These are phyloP conservation scores for Cucumis hystrix DNA, from an alignment of 306 rosid genomes.

Conservation along the genomic window DNA sequence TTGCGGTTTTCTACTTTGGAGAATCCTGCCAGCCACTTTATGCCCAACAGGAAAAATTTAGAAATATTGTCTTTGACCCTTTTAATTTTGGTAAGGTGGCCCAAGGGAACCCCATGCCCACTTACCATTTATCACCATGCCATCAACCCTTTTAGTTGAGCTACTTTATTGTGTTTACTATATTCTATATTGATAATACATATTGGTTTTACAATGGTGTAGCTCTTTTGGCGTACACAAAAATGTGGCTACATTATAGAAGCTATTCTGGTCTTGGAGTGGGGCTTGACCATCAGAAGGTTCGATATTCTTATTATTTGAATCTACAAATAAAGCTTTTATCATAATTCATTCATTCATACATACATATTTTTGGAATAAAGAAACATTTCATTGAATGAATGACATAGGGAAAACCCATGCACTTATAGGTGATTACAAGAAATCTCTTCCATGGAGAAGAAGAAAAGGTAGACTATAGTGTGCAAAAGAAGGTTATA, in stretches of 20 bases:
- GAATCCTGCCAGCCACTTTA: background rate
- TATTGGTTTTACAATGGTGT: slow-evolving; percentile 2
- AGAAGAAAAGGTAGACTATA: too few species aligned
- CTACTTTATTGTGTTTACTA: background rate
- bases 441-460: too few species aligned
- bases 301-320: slow-evolving; percentile 19
- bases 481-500: too few species aligned
- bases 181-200: background rate
- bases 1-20: background rate
- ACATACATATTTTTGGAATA: too few species aligned
- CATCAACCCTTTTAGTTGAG: background rate
- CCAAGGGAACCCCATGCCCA: background rate
- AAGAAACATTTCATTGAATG: too few species aligned
- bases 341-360: background rate
- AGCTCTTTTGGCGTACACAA: slow-evolving; percentile 84
- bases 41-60: background rate
- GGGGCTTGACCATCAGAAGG: slow-evolving; percentile 79
- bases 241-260: slow-evolving; percentile 64
- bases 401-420: too few species aligned
- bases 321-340: background rate
- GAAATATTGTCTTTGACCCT: background rate
- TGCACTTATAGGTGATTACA: too few species aligned
- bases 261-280: slow-evolving; percentile 89
- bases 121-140: background rate
- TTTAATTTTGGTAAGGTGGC: background rate